Evolutionary conservation across 2,329 filamentous ascomycete genomes (phyloP).

Genomic region (Alternaria incomplexa): DNA sequence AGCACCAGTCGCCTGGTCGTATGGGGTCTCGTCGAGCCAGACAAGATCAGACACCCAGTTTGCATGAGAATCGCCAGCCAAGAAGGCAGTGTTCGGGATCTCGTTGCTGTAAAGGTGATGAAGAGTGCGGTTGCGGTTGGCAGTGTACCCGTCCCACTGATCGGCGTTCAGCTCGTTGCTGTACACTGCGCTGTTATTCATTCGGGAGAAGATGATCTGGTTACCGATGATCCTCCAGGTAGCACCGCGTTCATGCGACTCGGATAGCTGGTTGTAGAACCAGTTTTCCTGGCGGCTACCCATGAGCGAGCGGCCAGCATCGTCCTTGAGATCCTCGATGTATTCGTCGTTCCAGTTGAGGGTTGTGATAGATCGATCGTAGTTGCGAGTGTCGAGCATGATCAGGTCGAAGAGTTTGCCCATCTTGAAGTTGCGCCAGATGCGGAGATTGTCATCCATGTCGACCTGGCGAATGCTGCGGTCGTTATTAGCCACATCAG

Average conservation of each 20-base stretch:
- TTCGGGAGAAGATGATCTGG: constrained; percentile 58
- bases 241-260: constrained; percentile 65
- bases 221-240: constrained; percentile 74
- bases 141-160: constrained; percentile 67
- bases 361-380: constrained; percentile 45
- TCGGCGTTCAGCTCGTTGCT: constrained; percentile 55
- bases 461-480: constrained; percentile 51
- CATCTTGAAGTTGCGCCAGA: constrained; percentile 50
- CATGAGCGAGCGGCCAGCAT: constrained; percentile 72
- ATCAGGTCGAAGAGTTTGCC: constrained; percentile 51
- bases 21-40: constrained; percentile 48
- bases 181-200: constrained; percentile 32
- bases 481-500: constrained; percentile 50
- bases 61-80: constrained; percentile 72
- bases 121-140: constrained; percentile 73
- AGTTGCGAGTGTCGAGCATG: constrained; percentile 52
- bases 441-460: constrained; percentile 53
- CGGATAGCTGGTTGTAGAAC: constrained; percentile 57
- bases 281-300: constrained; percentile 73
- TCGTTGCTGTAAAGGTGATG: constrained; percentile 68
- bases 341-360: constrained; percentile 62
- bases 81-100: constrained; percentile 73
- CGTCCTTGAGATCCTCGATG: constrained; percentile 65
- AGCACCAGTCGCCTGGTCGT: constrained; percentile 45
- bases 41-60: constrained; percentile 60